Conservation (phyloP, 306 rosid species). For the Vigna unguiculata region DNA sequence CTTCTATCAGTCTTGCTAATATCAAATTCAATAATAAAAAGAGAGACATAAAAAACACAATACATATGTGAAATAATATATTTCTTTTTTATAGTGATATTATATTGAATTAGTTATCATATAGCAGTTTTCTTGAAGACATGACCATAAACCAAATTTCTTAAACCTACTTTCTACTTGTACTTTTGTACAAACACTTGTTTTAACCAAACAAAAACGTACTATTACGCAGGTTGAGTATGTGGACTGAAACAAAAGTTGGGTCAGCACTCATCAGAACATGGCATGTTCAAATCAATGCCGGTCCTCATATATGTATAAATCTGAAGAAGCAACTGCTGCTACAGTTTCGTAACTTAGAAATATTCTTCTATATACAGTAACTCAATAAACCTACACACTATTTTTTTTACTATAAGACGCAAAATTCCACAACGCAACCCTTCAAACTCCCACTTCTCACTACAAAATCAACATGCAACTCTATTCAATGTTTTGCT, state of each 20-base stretch:
- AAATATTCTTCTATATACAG: background rate
- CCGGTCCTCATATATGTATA: background rate
- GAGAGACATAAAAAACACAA: too few relatives aligned
- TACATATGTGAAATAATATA: too few relatives aligned
- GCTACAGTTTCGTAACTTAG: background rate
- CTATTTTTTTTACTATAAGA: background rate
- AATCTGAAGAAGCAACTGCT: background rate
- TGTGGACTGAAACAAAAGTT: background rate
- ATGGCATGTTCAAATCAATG: background rate
- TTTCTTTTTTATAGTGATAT: too few relatives aligned
- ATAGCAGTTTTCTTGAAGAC: too few relatives aligned
- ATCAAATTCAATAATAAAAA: too few relatives aligned
- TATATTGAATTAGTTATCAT: too few relatives aligned
- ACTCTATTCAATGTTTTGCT: slow-evolving; percentile 1
- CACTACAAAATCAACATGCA: background rate
- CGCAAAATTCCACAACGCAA: background rate
- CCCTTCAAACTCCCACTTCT: slow-evolving; percentile 24
- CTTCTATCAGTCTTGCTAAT: too few relatives aligned
- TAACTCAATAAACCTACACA: background rate
- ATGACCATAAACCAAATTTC: too few relatives aligned
- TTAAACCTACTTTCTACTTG: too few relatives aligned
- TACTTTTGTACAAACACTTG: too few relatives aligned
- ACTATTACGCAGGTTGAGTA: too few relatives aligned
- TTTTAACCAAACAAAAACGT: background rate
- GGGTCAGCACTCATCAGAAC: background rate